phyloP scores from a whole-genome alignment of 495 filamentous ascomycete genomes.

The Evansstolkia leycettana region DNA sequence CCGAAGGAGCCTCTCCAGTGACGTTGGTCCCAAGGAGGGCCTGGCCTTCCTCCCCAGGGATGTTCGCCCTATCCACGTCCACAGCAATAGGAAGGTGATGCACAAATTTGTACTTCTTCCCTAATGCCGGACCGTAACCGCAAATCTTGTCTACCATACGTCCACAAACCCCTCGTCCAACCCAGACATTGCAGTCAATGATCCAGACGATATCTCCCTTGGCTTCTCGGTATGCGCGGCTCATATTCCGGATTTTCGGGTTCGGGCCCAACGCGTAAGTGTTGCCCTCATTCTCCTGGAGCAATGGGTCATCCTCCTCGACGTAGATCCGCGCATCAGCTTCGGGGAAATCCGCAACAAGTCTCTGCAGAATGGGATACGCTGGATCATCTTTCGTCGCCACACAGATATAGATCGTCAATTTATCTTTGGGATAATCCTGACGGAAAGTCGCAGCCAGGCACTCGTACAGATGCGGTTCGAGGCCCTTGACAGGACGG shows the following conservation, averaged over 20 bases:
- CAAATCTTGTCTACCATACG: conserved; percentile 80
- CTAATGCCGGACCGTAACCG: conserved; percentile 41
- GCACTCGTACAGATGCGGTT: conserved; percentile 82
- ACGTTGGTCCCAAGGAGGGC: conserved; percentile 23
- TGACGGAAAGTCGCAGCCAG: conserved; percentile 84
- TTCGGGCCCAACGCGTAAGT: conserved; percentile 72
- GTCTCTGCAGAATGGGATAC: conserved; percentile 54
- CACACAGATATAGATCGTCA: conserved; percentile 78
- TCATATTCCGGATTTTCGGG: conserved; percentile 97
- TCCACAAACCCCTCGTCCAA: conserved; percentile 61
- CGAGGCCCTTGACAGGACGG: conserved; percentile 85
- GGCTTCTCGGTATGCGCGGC: conserved; percentile 86
- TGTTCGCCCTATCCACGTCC: conserved; percentile 42
- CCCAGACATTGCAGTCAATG: conserved; percentile 94
- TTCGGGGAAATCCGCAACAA: conserved; percentile 59
- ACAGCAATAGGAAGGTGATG: conserved; percentile 86
- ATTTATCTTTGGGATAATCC: conserved; percentile 60
- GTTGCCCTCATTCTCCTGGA: conserved; percentile 37
- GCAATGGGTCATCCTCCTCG: conserved; percentile 77
- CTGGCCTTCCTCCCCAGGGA: conserved; percentile 25
- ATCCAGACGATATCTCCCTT: conserved; percentile 90
- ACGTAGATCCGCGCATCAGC: conserved; percentile 64
- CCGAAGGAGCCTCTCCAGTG: neutral
- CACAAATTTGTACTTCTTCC: conserved; percentile 77
- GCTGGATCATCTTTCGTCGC: conserved; percentile 67